These are phyloP conservation scores for Xylaria digitata DNA, from an alignment of 2,329 filamentous ascomycete species.

Conservation along the genomic window DNA sequence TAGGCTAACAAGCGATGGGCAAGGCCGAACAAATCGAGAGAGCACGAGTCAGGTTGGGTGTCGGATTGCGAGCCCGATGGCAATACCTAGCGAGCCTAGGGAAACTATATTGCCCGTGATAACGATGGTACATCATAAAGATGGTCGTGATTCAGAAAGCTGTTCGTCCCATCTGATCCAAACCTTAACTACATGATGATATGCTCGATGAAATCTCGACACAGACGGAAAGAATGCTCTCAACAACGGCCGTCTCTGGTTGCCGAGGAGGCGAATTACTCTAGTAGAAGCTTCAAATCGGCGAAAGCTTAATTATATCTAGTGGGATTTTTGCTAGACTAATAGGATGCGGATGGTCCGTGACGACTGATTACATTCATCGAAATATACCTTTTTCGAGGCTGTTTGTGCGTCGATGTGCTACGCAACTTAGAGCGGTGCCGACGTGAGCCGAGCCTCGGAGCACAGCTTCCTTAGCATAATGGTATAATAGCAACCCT, in stretches of 20 bases:
- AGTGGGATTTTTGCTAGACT: neutral
- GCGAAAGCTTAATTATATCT: neutral
- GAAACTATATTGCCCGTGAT: neutral
- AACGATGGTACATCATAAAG: too few species aligned
- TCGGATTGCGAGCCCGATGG: constrained; percentile 5
- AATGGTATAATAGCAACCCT: neutral
- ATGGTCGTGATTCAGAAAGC: constrained; percentile 18
- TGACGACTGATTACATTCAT: neutral
- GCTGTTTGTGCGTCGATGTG: neutral
- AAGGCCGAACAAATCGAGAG: too few species aligned
- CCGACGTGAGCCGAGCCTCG: neutral
- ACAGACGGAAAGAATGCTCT: neutral
- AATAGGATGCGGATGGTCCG: neutral
- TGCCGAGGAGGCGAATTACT: neutral
- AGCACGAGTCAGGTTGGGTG: constrained; percentile 4
- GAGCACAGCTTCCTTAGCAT: neutral
- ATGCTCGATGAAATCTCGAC: neutral
- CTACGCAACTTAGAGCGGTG: neutral
- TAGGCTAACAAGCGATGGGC: neutral
- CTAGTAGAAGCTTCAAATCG: neutral
- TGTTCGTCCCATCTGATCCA: neutral
- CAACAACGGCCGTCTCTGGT: neutral
- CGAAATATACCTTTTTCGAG: neutral
- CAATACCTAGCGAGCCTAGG: neutral
- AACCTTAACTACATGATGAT: neutral